Evolutionary conservation across 495 filamentous ascomycete genomes (phyloP), one percentile per base, ranked within the genome.

Genomic region (Rostrohypoxylon terebratum): DNA sequence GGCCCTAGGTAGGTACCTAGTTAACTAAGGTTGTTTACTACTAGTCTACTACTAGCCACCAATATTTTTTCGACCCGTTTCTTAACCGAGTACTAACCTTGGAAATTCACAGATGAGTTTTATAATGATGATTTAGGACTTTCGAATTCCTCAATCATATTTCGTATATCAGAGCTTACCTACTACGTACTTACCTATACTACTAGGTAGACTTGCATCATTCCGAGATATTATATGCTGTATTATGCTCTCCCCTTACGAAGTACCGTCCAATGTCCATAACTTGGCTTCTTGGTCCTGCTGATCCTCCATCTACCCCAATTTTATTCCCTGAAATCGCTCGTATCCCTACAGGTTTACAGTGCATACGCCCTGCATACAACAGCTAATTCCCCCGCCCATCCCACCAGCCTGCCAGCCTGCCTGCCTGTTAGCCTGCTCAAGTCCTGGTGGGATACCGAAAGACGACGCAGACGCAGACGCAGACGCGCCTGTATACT

Each of bases 381-480:
- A n/a, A 54, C 50, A n/a, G 50, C 25, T 54, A 28, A 33, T 4
- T 4, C 25, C 50, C 28, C 50, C 50, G 25, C 28, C 28, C 50
- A 54, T 31, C 50, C 50, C 50, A 23, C 23, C n/a, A n/a, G n/a
- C 31, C 47, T 23, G n/a, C 47, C 47, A n/a, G n/a, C n/a, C n/a
- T n/a, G n/a, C n/a, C n/a, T n/a, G n/a, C n/a, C n/a, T n/a, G n/a
- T n/a, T n/a, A n/a, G n/a, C n/a, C n/a, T n/a, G 47, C 20, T 50
- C 50, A 33, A 33, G 54, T 3, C 55, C 44, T 36, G 55, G 55
- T 59, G 55, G 55, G 55, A 59, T 42, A 59, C 34, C 31, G 34
- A 57, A 18, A 57, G 53, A 54, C 50, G 4, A 25, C 53, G 14
- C 28, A 36, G 2, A n/a, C n/a, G n/a, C n/a, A n/a, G n/a, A n/a